These are phyloP conservation scores for Agrocybe praecox DNA, from an alignment of 768 basidiomycete genomes.

Conservation along the genomic window DNA sequence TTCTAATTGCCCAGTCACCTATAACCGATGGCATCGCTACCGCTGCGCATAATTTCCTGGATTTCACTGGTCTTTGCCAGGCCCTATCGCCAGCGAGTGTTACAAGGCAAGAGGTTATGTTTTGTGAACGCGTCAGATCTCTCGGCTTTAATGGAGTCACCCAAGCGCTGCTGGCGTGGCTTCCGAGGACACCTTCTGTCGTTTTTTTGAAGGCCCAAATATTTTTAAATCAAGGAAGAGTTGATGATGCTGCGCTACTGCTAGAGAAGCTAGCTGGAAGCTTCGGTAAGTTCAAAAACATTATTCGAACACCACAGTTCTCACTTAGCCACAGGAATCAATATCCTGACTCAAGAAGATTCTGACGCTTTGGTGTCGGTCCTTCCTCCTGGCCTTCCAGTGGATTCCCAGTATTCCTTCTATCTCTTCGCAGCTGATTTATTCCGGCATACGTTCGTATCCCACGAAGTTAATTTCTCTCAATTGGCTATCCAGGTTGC, in stretches of 20 bases:
- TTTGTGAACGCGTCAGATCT: constrained; percentile 69
- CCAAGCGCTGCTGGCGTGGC: constrained; percentile 69
- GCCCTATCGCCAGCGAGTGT: constrained; percentile 70
- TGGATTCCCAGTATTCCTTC: constrained; percentile 69
- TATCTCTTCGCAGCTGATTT: constrained; percentile 78
- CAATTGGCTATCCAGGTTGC: constrained; percentile 80
- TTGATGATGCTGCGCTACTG: constrained; percentile 71
- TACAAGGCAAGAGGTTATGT: constrained; percentile 66
- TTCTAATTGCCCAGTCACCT: constrained; percentile 56
- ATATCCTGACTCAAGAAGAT: constrained; percentile 58
- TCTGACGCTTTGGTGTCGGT: constrained; percentile 61
- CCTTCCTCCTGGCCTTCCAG: constrained; percentile 57
- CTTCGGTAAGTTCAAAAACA: constrained; percentile 58
- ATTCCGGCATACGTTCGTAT: constrained; percentile 62
- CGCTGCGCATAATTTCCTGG: constrained; percentile 72
- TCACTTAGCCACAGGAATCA: constrained; percentile 45
- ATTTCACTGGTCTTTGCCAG: constrained; percentile 64
- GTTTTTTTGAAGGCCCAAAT: constrained; percentile 74
- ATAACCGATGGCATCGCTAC: constrained; percentile 52
- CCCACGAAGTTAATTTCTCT: constrained; percentile 73
- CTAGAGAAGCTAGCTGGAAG: constrained; percentile 76
- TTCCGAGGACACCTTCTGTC: constrained; percentile 77
- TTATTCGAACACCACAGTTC: constrained; percentile 7
- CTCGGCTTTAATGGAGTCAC: constrained; percentile 66
- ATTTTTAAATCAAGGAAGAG: constrained; percentile 63